Evolutionary conservation across 495 filamentous ascomycete species (phyloP).

Genomic region (Parathielavia appendiculata): DNA sequence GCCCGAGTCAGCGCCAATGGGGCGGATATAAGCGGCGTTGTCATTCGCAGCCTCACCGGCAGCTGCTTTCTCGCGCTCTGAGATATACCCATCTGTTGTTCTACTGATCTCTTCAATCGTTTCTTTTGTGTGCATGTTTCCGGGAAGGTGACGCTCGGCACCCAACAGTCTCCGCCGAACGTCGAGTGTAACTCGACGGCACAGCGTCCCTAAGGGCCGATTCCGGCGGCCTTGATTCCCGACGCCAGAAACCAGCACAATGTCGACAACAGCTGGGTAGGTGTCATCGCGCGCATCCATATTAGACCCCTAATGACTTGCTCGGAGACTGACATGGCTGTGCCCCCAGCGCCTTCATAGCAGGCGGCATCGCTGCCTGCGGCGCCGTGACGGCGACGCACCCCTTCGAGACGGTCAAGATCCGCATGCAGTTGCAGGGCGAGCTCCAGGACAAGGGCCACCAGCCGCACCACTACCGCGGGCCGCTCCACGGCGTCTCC

Average conservation of each 20-base stretch:
- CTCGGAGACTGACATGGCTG: constrained; percentile 22
- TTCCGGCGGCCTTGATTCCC: not conserved
- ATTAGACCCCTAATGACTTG: not conserved
- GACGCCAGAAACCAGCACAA: constrained; percentile 18
- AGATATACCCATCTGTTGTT: not conserved
- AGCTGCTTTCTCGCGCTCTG: not conserved
- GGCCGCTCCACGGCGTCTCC: constrained; percentile 85
- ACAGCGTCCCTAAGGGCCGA: not conserved
- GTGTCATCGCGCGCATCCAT: constrained; percentile 3
- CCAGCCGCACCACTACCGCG: constrained; percentile 79
- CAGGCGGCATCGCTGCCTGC: constrained; percentile 92
- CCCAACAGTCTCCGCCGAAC: not conserved
- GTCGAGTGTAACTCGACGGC: constrained; percentile 4
- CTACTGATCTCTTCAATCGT: not conserved
- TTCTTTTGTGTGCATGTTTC: not conserved
- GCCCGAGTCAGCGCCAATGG: constrained; percentile 12
- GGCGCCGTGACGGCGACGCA: constrained; percentile 97
- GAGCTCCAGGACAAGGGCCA: constrained; percentile 84
- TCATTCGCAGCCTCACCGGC: constrained; percentile 7
- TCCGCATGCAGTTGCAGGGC: constrained; percentile 94
- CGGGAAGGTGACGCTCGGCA: not conserved
- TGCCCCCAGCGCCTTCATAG: constrained; percentile 65
- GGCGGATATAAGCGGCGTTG: constrained; percentile 23
- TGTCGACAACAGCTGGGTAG: constrained; percentile 48
- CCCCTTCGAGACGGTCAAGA: constrained; percentile 98